Conservation (phyloP, 441 rosid genomes). For the Biscutella auriculata region DNA sequence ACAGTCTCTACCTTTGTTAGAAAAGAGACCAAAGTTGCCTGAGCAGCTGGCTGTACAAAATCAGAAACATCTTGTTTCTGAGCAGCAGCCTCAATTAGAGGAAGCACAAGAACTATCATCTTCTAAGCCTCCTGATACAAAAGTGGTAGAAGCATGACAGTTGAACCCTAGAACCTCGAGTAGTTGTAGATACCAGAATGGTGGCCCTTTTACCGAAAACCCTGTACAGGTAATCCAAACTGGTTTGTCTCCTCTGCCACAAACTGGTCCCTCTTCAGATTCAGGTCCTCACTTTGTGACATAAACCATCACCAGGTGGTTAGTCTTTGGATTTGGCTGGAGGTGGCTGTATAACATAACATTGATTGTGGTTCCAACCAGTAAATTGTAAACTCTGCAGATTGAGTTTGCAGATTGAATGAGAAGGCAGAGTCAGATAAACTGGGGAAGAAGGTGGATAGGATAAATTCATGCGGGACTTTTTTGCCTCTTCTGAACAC, state of each 20-base stretch:
- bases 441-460: conserved; percentile 10
- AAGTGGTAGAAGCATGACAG: conserved; percentile 42
- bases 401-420: conserved; percentile 11
- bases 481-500: conserved; percentile 5
- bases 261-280: background rate
- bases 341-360: conserved; percentile 8
- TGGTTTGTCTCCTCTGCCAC: background rate
- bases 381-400: conserved; percentile 6
- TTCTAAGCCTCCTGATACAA: conserved; percentile 48
- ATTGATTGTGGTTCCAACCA: conserved; percentile 2
- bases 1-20: conserved; percentile 37
- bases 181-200: conserved; percentile 32
- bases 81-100: conserved; percentile 39
- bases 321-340: conserved; percentile 10
- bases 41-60: conserved; percentile 39
- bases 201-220: conserved; percentile 45
- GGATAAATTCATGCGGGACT: conserved; percentile 5
- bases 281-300: conserved; percentile 5
- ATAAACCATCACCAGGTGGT: background rate
- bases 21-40: conserved; percentile 39
- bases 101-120: conserved; percentile 48
- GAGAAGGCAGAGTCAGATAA: conserved; percentile 1
- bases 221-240: conserved; percentile 63
- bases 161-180: conserved; percentile 36
- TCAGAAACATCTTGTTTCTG: conserved; percentile 45